phyloP scores from a whole-genome alignment of 2,329 filamentous ascomycete genomes.

The Colletotrichum gloeosporioides region DNA sequence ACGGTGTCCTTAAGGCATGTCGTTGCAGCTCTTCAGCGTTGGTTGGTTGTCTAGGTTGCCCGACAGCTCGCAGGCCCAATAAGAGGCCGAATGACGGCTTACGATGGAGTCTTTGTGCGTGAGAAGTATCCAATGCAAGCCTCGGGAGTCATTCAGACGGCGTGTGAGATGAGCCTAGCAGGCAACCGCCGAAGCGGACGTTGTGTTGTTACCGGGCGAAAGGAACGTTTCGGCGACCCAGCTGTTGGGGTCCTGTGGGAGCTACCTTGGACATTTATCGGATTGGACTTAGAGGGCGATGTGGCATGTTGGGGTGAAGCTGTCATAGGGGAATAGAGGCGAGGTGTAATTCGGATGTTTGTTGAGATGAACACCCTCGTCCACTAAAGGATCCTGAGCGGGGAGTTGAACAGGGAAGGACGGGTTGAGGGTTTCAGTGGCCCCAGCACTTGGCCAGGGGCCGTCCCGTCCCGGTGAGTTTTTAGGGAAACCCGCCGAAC shows the following conservation, averaged over 20 bases:
- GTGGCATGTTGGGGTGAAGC: slow-evolving; percentile 13
- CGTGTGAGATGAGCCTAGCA: neutral
- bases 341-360: neutral
- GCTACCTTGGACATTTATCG: neutral
- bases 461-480: neutral
- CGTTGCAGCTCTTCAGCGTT: neutral
- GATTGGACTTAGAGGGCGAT: neutral
- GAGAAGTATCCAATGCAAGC: neutral
- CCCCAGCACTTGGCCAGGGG: neutral
- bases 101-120: neutral
- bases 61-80: neutral
- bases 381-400: neutral
- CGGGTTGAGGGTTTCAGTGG: neutral
- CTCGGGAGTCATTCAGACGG: neutral
- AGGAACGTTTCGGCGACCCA: neutral
- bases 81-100: neutral
- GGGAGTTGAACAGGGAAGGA: neutral
- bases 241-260: neutral
- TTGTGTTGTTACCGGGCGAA: neutral
- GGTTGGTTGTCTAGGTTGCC: neutral
- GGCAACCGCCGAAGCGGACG: neutral
- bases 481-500: neutral
- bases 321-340: neutral
- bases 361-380: slow-evolving; percentile 4
- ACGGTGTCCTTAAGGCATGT: neutral